These are phyloP conservation scores for Tolypocladium ophioglossoides DNA, from an alignment of 2,329 filamentous ascomycete genomes.

Conservation along the genomic window DNA sequence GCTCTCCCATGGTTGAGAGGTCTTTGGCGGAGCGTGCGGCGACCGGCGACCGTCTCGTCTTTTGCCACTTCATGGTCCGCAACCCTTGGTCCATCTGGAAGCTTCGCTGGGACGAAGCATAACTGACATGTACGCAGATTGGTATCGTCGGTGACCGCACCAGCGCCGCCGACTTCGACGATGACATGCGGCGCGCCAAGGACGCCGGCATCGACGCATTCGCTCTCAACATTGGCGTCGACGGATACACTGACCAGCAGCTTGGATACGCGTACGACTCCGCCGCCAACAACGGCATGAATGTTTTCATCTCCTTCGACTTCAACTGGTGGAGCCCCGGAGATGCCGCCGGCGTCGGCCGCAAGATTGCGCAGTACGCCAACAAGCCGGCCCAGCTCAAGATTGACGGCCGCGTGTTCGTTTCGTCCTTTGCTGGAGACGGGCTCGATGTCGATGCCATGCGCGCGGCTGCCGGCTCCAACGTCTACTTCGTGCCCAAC, in stretches of 20 bases:
- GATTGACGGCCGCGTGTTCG: slow-evolving; percentile 38
- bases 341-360: slow-evolving; percentile 28
- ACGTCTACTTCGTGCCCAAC: slow-evolving; percentile 39
- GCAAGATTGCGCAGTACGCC: slow-evolving; percentile 34
- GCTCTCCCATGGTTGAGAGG: background rate
- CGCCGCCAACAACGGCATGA: slow-evolving; percentile 34
- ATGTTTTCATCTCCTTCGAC: slow-evolving; percentile 47
- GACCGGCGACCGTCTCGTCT: slow-evolving; percentile 19
- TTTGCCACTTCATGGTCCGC: slow-evolving; percentile 32
- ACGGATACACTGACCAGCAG: slow-evolving; percentile 33
- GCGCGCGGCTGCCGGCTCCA: slow-evolving; percentile 27
- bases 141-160: slow-evolving; percentile 27
- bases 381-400: slow-evolving; percentile 33
- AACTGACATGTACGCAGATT: background rate
- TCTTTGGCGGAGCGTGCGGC: slow-evolving; percentile 8
- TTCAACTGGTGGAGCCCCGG: slow-evolving; percentile 35
- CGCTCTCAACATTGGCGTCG: slow-evolving; percentile 37
- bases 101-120: background rate
- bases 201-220: slow-evolving; percentile 35
- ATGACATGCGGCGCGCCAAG: slow-evolving; percentile 34
- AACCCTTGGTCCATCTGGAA: accelerated
- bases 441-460: slow-evolving; percentile 32
- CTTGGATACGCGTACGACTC: slow-evolving; percentile 38
- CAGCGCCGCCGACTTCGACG: slow-evolving; percentile 32
- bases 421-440: slow-evolving; percentile 41